Percentiles rank a stretch among this genome's conserved stretches.
These are phyloP conservation scores for Eimeria zaria DNA, from an alignment of 169 alveolate genomes.

Conservation along the genomic window DNA sequence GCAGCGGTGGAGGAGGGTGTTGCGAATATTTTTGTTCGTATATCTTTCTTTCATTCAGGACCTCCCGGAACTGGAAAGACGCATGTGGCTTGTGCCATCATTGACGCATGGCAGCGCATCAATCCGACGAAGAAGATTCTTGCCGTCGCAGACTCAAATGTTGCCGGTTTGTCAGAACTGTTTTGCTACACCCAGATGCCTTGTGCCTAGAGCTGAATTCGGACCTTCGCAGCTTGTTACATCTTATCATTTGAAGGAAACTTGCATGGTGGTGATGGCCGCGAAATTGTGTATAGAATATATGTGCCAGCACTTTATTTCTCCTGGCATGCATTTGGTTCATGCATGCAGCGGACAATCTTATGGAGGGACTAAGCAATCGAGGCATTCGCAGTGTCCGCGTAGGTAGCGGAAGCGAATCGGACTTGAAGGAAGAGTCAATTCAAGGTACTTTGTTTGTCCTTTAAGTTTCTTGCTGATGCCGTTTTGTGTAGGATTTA, in stretches of 20 bases:
- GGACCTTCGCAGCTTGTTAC: not conserved
- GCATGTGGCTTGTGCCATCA: constrained; percentile 82
- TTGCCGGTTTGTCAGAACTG: constrained; percentile 53
- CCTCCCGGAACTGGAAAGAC: constrained; percentile 86
- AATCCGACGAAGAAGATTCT: constrained; percentile 71
- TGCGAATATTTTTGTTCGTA: not conserved
- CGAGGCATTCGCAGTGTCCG: constrained; percentile 84
- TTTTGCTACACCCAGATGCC: not conserved
- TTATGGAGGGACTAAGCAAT: constrained; percentile 80
- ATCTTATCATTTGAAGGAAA: not conserved
- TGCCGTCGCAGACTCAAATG: constrained; percentile 81
- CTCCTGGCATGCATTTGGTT: not conserved
- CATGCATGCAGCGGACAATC: constrained; percentile 83
- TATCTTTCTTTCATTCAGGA: constrained; percentile 10
- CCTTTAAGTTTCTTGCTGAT: not conserved
- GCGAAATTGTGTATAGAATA: not conserved
- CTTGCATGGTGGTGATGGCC: not conserved
- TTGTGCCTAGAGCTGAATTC: not conserved
- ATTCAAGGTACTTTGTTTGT: constrained; percentile 74
- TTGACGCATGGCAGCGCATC: constrained; percentile 75
- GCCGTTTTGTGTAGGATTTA: not conserved
- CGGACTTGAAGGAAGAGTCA: constrained; percentile 84
- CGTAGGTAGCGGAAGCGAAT: constrained; percentile 85
- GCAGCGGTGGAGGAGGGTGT: not conserved
- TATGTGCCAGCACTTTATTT: not conserved